phyloP scores from a whole-genome alignment of 179 eudicot species.

The Silene noctiflora region DNA sequence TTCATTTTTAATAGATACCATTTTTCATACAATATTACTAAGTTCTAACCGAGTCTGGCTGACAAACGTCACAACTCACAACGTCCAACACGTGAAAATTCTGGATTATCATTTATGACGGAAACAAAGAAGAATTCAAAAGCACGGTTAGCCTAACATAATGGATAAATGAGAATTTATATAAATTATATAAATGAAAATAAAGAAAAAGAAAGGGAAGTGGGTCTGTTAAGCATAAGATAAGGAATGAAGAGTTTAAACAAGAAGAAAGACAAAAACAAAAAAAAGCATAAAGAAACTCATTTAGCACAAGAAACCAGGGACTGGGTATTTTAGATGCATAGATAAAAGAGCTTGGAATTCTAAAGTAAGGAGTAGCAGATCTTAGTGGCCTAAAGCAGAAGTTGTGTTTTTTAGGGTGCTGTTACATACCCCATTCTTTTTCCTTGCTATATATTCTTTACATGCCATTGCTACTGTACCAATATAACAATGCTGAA shows the following conservation, averaged over 20 bases:
- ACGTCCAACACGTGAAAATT: background rate
- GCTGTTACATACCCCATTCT: conserved; percentile 40
- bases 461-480: conserved; percentile 42
- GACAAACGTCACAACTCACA: too few relatives aligned
- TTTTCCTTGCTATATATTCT: conserved; percentile 44
- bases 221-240: conserved; percentile 28
- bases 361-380: conserved; percentile 63
- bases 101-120: background rate
- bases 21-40: background rate
- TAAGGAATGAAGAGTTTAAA: conserved; percentile 30
- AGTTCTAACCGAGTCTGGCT: too few relatives aligned
- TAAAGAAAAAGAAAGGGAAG: conserved; percentile 18
- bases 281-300: conserved; percentile 58
- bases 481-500: conserved; percentile 33
- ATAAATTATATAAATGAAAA: background rate
- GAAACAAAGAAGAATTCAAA: background rate
- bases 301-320: conserved; percentile 65
- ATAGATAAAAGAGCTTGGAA: conserved; percentile 80
- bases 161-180: conserved; percentile 6
- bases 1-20: background rate
- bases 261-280: conserved; percentile 31
- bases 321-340: conserved; percentile 41
- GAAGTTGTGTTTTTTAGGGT: conserved; percentile 48
- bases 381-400: conserved; percentile 71
- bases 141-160: background rate